Evolutionary conservation across 805 yeast genomes (phyloP), one percentile per base, ranked within the genome.

Genomic region (Candida sithepensis): DNA sequence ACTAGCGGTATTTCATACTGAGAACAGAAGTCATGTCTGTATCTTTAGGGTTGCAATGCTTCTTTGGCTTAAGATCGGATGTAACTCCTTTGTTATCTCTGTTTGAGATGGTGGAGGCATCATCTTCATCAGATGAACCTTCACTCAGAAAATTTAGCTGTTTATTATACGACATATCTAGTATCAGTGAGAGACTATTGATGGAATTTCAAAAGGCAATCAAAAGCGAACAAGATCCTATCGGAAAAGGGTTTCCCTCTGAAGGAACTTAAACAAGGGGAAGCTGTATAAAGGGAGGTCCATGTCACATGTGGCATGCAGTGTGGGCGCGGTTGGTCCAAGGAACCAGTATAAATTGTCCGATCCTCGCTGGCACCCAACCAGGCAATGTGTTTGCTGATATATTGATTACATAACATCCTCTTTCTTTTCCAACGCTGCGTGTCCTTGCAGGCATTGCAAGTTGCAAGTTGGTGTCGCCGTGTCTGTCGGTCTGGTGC

Each of bases 131-230:
- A 20, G 56, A 55, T 20, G 55, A 52, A 12, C 52, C 53, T 21
- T 53, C 55, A 10, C 53, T 50, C 18, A 52, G 34, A 45, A 51
- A 43, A 41, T 53, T 50, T 36, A 55, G 44, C 36, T 53, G 59
- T 44, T 53, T 55, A 41, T 55, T 55, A 47, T 55, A 55, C 19
- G 56, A 50, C 59, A 55, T 53, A 18, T 7, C 38, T 5, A 34
- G 38, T 34, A n/a, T 32, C 36, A 6, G 28, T 32, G 36, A 32
- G 14, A 13, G n/a, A 9, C 18, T 9, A 13, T 6, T 21, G 18
- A 34, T 34, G n/a, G 4, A 34, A 18, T 34, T 34, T 10, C 28
- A 24, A 24, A 7, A 10, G 10, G 28, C 28, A n/a, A n/a, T n/a
- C n/a, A n/a, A n/a, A n/a, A n/a, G n/a, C n/a, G n/a, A n/a, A n/a